Evolutionary conservation across 371 early-diverging fungal genomes (phyloP).

Genomic region (Mucor circinelloides): DNA sequence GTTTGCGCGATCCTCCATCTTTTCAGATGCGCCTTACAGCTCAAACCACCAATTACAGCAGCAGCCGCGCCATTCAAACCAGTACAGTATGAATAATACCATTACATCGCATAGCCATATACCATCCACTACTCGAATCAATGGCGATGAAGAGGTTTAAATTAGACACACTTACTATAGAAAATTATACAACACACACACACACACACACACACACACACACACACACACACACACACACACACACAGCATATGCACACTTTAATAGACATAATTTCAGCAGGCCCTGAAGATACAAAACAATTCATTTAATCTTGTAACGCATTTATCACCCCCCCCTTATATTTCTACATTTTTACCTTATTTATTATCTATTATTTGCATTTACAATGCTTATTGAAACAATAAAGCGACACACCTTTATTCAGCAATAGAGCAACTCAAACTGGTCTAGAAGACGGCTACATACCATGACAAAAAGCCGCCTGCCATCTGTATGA

Average conservation of each 20-base stretch:
- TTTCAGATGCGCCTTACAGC: conserved; percentile 2
- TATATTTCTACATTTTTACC: not conserved
- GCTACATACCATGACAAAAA: no score
- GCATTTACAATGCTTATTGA: not conserved
- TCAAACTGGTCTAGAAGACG: no score
- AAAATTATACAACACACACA: not conserved
- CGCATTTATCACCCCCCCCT: not conserved
- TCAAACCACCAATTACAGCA: not conserved
- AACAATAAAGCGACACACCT: no score
- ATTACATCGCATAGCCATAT: not conserved
- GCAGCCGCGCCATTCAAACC: not conserved
- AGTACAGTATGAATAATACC: not conserved
- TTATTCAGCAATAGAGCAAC: no score
- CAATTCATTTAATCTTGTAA: not conserved
- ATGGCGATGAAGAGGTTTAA: not conserved
- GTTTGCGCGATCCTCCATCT: not conserved
- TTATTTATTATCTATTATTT: not conserved
- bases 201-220: not conserved
- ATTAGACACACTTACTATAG: not conserved
- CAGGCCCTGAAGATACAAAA: not conserved
- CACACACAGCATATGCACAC: not conserved
- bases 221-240: not conserved
- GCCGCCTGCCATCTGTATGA: no score
- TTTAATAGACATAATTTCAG: conserved; percentile 1
- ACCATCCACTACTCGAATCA: conserved; percentile 9